A percentile compares a stretch with the other conserved stretches of the same genome.
Evolutionary conservation across 2,329 filamentous ascomycete species (phyloP).

Genomic region (Blastomyces gilchristii): DNA sequence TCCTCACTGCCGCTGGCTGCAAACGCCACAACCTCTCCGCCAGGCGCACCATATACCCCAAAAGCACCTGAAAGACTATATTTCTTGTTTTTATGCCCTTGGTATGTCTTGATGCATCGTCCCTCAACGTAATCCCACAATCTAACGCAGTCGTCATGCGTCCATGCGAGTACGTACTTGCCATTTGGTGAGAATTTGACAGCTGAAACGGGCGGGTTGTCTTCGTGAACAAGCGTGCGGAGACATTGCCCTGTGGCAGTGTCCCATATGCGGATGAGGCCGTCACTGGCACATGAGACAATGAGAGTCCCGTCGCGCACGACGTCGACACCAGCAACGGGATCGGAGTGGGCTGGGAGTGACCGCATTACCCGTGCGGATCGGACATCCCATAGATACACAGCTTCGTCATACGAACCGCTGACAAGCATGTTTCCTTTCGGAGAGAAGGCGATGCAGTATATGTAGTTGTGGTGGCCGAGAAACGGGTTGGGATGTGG

Average conservation of each 20-base stretch:
- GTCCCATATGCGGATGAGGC: slow-evolving; percentile 90
- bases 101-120: slow-evolving; percentile 90
- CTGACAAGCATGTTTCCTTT: slow-evolving; percentile 96
- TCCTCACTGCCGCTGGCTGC: slow-evolving; percentile 76
- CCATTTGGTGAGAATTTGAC: slow-evolving; percentile 93
- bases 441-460: slow-evolving; percentile 87
- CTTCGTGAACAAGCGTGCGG: slow-evolving; percentile 89
- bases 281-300: slow-evolving; percentile 83
- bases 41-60: slow-evolving; percentile 48
- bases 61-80: slow-evolving; percentile 83
- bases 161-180: slow-evolving; percentile 83
- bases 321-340: slow-evolving; percentile 88
- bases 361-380: slow-evolving; percentile 80
- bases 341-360: slow-evolving; percentile 87
- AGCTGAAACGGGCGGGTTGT: slow-evolving; percentile 78
- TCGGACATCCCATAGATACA: slow-evolving; percentile 92
- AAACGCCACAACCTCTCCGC: slow-evolving; percentile 43
- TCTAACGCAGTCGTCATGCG: slow-evolving; percentile 77
- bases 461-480: slow-evolving; percentile 94
- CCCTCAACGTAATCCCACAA: slow-evolving; percentile 94
- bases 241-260: slow-evolving; percentile 90
- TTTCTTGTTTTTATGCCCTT: slow-evolving; percentile 74
- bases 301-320: slow-evolving; percentile 85
- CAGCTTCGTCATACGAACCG: slow-evolving; percentile 92
- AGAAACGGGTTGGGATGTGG: slow-evolving; percentile 53